phyloP scores from a whole-genome alignment of 495 filamentous ascomycete species.

The Xylaria curta region DNA sequence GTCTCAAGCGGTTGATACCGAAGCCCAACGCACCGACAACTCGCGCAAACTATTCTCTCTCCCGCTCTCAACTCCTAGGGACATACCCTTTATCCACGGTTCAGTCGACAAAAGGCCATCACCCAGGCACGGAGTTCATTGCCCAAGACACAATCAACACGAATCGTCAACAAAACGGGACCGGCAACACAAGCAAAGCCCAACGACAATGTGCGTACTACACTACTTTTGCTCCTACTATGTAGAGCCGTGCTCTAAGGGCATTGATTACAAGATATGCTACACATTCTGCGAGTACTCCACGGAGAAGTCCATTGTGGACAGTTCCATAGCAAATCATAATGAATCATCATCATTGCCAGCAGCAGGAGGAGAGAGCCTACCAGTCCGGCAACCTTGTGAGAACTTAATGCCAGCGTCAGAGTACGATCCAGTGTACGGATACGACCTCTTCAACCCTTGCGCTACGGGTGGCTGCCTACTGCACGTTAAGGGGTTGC shows the following conservation, averaged over 20 bases:
- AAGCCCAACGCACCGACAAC: background rate
- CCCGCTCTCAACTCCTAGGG: background rate
- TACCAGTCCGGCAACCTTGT: constrained; percentile 32
- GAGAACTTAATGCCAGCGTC: constrained; percentile 29
- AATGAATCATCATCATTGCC: background rate
- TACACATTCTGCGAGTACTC: constrained; percentile 50
- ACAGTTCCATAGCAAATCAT: background rate
- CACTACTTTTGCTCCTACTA: constrained; percentile 49
- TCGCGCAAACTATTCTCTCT: background rate
- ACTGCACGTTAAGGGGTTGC: constrained; percentile 51
- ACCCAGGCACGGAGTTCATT: background rate
- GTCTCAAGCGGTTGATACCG: background rate
- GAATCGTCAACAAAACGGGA: background rate
- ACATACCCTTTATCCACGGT: background rate
- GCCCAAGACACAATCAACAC: background rate
- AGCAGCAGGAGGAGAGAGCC: background rate
- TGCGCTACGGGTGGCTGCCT: constrained; percentile 52
- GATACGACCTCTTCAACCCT: constrained; percentile 46
- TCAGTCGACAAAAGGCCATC: background rate
- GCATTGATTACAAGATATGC: constrained; percentile 48
- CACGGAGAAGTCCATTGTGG: background rate
- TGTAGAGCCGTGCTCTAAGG: constrained; percentile 43
- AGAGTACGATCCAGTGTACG: constrained; percentile 38
- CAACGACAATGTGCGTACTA: constrained; percentile 40
- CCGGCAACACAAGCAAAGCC: background rate